Percentiles rank a stretch among this genome's conserved stretches.
These are phyloP conservation scores for Raphanus hybrid DNA, from an alignment of 441 rosid genomes.

Conservation along the genomic window DNA sequence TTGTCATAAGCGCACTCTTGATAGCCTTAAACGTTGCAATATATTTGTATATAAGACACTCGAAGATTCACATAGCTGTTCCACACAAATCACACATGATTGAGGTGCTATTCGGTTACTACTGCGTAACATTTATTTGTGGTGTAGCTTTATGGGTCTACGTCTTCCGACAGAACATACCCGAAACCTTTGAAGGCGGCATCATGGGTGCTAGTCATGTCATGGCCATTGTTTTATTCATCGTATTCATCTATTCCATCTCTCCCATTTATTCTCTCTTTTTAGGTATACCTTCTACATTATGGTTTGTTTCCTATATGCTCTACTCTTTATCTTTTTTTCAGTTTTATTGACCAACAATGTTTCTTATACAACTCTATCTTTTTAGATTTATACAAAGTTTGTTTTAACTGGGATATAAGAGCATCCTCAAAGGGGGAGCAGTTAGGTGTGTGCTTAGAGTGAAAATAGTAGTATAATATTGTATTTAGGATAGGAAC, in stretches of 20 bases:
- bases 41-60: neutral
- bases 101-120: neutral
- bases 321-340: neutral
- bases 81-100: neutral
- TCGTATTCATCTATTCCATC: neutral
- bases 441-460: no score
- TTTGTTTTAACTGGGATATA: no score
- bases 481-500: no score
- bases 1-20: constrained; percentile 7
- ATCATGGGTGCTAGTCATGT: neutral
- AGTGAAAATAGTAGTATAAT: no score
- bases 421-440: no score
- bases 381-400: no score
- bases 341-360: neutral
- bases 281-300: constrained; percentile 8
- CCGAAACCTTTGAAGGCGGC: neutral
- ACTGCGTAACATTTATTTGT: neutral
- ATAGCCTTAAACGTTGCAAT: constrained; percentile 1
- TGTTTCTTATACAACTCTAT: neutral
- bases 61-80: constrained; percentile 3
- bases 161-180: neutral
- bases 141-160: neutral
- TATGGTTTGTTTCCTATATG: neutral
- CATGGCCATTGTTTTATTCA: neutral
- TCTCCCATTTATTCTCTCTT: neutral